Evolutionary conservation across 2,329 filamentous ascomycete species (phyloP), one percentile per base, ranked within the genome.

Genomic region (Penicillium sp.): DNA sequence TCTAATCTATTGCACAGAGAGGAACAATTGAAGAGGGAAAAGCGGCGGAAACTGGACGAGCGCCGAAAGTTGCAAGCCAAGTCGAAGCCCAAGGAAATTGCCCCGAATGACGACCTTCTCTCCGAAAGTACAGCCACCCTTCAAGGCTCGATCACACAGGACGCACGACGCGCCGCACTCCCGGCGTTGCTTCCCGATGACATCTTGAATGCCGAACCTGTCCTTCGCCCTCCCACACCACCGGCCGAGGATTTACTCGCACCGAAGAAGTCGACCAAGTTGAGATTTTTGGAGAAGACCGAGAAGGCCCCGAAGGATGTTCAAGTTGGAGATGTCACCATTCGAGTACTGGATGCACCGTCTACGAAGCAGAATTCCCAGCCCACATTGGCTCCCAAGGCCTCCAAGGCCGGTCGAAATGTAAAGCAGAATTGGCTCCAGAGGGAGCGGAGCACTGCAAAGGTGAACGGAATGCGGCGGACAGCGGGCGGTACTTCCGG

Each of bases 161-260:
- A 72, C 46, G 51, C 67, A 56, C 63, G 68, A 61, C 65, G 65
- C 55, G 67, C 59, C 10, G 62, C 66, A n/a, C 71, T 81, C 11
- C 79, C 79, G 5, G 73, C 72, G 35, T 70, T 81, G 20, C 74
- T 82, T 30, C 79, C 79, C 5, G 74, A 76, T 46, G 76, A 79
- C 22, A 74, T 82, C 38, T 65, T 82, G 44, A 76, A 76, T 45
- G 72, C 74, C 13, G 73, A 75, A 24, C 76, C 76, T 20, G 68
- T 71, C 27, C 63, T 64, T 9, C 70, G 76, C 22, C 73, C 76
- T 5, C 75, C 74, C 2, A 78, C 75, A 1, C 76, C 75, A 4
- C 75, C 76, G 1, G 65, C 66, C 3, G 69, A 75, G 45, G 64
- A 65, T 5, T 55, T 54, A 9, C 46, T 54, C 6, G 40, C 53